phyloP scores from a whole-genome alignment of 805 yeast species.

The Metschnikowia peoriensis region DNA sequence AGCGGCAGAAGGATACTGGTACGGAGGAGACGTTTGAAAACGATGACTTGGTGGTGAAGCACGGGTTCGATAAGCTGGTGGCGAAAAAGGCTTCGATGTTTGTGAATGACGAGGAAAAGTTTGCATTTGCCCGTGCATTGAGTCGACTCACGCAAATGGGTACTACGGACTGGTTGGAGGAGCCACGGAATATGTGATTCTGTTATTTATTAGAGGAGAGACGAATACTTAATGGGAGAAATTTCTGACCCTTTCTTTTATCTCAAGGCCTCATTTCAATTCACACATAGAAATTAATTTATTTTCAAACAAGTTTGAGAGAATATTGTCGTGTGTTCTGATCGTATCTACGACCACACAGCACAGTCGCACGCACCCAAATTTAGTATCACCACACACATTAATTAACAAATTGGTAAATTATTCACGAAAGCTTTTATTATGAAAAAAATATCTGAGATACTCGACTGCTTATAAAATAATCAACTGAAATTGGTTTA shows the following conservation, averaged over 20 bases:
- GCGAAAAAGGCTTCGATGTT: slow-evolving; percentile 75
- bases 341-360: too few relatives aligned
- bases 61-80: slow-evolving; percentile 71
- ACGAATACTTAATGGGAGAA: neutral
- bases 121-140: slow-evolving; percentile 94
- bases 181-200: slow-evolving; percentile 1
- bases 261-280: neutral
- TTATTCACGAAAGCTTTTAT: too few relatives aligned
- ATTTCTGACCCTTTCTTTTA: neutral
- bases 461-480: too few relatives aligned
- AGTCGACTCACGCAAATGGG: slow-evolving; percentile 93
- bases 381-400: too few relatives aligned
- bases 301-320: too few relatives aligned
- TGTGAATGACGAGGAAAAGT: slow-evolving; percentile 90
- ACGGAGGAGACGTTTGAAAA: slow-evolving; percentile 44
- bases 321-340: too few relatives aligned
- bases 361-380: too few relatives aligned
- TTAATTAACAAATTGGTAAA: too few relatives aligned
- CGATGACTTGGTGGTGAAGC: slow-evolving; percentile 66
- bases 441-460: too few relatives aligned
- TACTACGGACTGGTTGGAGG: slow-evolving; percentile 84
- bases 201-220: neutral
- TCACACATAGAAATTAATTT: neutral
- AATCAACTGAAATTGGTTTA: too few relatives aligned
- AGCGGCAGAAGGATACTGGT: slow-evolving; percentile 35